Percentiles rank a stretch among this genome's conserved stretches.
Evolutionary conservation across 75 land plant genomes (phyloP).

Genomic region (Larix kaempferi): DNA sequence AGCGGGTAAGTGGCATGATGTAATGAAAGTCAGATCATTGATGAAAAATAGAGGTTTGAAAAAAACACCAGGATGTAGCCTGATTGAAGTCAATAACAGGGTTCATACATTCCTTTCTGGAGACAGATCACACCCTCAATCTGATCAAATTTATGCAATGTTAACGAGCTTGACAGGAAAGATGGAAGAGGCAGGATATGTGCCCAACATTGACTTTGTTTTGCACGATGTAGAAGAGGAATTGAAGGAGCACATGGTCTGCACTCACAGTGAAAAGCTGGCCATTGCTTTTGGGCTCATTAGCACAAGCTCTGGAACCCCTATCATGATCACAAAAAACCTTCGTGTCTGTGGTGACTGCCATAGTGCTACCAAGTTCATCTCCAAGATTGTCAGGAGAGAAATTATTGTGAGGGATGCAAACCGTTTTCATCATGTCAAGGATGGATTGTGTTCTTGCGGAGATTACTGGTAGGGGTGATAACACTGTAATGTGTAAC

Average conservation of each 20-base stretch:
- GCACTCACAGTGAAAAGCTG: constrained; percentile 17
- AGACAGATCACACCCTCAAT: constrained; percentile 16
- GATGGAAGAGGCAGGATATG: constrained; percentile 9
- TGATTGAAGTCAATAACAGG: constrained; percentile 13
- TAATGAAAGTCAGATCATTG: constrained; percentile 4
- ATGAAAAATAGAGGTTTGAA: constrained; percentile 5
- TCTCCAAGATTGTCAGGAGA: constrained; percentile 10
- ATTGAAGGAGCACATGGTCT: constrained; percentile 9
- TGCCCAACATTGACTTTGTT: constrained; percentile 6
- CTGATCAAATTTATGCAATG: constrained; percentile 5
- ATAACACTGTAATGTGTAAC: not conserved
- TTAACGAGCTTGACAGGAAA: constrained; percentile 3
- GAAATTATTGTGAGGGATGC: constrained; percentile 15
- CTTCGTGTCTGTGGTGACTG: constrained; percentile 15
- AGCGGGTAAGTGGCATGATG: constrained; percentile 11
- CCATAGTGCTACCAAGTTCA: constrained; percentile 14
- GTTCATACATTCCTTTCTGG: constrained; percentile 14
- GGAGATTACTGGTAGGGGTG: constrained; percentile 23
- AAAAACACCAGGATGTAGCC: constrained; percentile 9
- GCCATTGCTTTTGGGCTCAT: constrained; percentile 17
- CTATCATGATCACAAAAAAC: constrained; percentile 11
- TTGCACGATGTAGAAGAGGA: constrained; percentile 8
- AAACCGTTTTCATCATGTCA: constrained; percentile 12
- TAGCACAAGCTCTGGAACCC: constrained; percentile 9
- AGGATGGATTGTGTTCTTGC: constrained; percentile 15